Evolutionary conservation across 108 stramenopile genomes (phyloP).

Genomic region (Cyclostephanos tholiformis): DNA sequence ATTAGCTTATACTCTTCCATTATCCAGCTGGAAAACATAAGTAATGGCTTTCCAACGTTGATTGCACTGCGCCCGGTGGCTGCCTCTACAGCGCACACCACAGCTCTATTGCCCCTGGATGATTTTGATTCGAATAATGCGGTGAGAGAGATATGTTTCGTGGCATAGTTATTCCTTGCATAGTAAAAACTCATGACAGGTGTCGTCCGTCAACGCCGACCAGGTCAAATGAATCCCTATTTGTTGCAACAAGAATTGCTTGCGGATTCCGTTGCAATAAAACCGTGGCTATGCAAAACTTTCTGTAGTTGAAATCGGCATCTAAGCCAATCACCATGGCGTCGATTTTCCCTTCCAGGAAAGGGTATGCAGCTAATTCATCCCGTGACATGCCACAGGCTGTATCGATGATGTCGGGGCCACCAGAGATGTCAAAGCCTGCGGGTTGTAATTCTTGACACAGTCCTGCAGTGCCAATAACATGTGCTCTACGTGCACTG

Average conservation of each 20-base stretch:
- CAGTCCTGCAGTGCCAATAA: conserved; percentile 80
- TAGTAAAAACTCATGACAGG: conserved; percentile 49
- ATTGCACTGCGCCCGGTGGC: conserved; percentile 64
- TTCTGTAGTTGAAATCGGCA: conserved; percentile 71
- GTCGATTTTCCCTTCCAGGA: conserved; percentile 59
- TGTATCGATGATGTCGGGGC: conserved; percentile 34
- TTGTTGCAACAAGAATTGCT: conserved; percentile 80
- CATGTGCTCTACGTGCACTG: conserved; percentile 53
- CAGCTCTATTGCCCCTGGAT: conserved; percentile 63
- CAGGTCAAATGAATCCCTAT: conserved; percentile 77
- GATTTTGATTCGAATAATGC: not conserved
- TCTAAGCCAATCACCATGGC: conserved; percentile 86
- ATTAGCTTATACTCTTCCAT: conserved; percentile 45
- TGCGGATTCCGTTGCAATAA: conserved; percentile 71
- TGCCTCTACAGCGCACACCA: conserved; percentile 70
- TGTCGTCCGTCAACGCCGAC: conserved; percentile 71
- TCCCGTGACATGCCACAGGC: conserved; percentile 65
- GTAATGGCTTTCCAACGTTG: conserved; percentile 84
- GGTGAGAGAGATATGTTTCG: not conserved
- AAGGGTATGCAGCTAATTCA: conserved; percentile 63
- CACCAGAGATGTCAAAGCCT: conserved; percentile 61
- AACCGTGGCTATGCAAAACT: conserved; percentile 80
- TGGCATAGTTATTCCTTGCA: not conserved
- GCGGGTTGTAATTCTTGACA: conserved; percentile 63
- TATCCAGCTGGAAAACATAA: conserved; percentile 56